Conservation (phyloP, 192 early-diverging fungal genomes). For the Spinellus fusiger region DNA sequence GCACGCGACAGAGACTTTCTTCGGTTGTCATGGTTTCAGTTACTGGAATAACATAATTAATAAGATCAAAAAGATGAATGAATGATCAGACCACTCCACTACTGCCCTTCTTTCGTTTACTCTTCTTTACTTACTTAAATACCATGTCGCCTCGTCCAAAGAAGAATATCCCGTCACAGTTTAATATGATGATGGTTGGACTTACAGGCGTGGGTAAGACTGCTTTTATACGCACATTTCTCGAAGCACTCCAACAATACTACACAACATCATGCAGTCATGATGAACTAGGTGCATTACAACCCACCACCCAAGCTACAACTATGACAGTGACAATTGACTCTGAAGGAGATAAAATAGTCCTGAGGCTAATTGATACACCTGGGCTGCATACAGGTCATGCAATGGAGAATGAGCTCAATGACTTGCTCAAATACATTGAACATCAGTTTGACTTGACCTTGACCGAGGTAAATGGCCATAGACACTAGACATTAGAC, state of each 20-base stretch:
- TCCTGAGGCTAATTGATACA: conserved; percentile 78
- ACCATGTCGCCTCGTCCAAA: conserved; percentile 29
- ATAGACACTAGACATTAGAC: neutral
- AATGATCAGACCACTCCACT: neutral
- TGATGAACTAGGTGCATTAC: conserved; percentile 30
- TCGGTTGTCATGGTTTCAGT: neutral
- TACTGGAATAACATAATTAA: neutral
- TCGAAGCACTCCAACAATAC: conserved; percentile 44
- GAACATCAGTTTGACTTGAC: conserved; percentile 65
- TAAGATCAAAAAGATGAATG: neutral
- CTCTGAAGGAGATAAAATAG: conserved; percentile 72
- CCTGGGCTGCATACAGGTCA: conserved; percentile 81
- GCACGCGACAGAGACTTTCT: neutral
- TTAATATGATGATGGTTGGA: conserved; percentile 62
- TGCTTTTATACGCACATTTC: conserved; percentile 83
- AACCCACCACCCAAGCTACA: conserved; percentile 57
- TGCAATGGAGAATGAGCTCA: conserved; percentile 40
- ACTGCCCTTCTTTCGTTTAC: conserved; percentile 1
- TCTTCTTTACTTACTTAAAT: conserved; percentile 1
- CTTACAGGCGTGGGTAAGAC: conserved; percentile 82
- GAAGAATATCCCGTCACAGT: conserved; percentile 34
- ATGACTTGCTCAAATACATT: conserved; percentile 56
- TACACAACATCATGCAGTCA: conserved; percentile 7
- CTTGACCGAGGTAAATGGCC: conserved; percentile 41
- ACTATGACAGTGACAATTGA: conserved; percentile 73